Conservation (phyloP, 2,329 filamentous ascomycete genomes). For the Cytospora leucostoma region DNA sequence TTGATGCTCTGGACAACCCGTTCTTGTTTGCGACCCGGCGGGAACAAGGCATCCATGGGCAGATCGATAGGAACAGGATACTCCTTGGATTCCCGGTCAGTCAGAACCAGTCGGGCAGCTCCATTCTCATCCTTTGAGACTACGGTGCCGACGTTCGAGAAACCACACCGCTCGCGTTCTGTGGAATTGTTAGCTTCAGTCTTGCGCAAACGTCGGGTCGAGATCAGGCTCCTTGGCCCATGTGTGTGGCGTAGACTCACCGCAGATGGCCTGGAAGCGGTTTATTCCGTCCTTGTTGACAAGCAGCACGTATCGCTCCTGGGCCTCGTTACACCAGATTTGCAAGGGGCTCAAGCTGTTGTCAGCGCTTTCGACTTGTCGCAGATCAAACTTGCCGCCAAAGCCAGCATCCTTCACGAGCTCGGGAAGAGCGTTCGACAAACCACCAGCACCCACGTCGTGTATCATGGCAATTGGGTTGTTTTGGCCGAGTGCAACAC, state of each 20-base stretch:
- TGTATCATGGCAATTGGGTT: constrained; percentile 97
- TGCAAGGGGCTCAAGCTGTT: constrained; percentile 91
- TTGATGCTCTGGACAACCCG: constrained; percentile 71
- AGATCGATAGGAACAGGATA: constrained; percentile 81
- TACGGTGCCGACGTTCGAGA: constrained; percentile 85
- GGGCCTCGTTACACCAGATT: constrained; percentile 97
- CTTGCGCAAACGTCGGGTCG: neutral
- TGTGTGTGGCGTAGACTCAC: constrained; percentile 38
- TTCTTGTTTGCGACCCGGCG: constrained; percentile 80
- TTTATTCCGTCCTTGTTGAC: constrained; percentile 81
- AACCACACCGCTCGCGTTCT: constrained; percentile 85
- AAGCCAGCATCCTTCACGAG: constrained; percentile 89
- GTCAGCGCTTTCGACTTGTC: constrained; percentile 89
- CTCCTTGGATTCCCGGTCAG: constrained; percentile 74
- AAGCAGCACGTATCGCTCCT: constrained; percentile 92
- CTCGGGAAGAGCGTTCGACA: constrained; percentile 75
- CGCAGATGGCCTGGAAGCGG: constrained; percentile 67
- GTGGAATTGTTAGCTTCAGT: constrained; percentile 34
- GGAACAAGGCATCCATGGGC: constrained; percentile 86
- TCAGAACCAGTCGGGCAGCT: constrained; percentile 73
- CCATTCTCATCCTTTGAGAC: constrained; percentile 62
- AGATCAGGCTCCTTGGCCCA: neutral
- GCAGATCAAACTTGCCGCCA: constrained; percentile 90
- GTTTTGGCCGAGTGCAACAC: constrained; percentile 76
- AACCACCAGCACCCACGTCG: constrained; percentile 91